Evolutionary conservation across 192 early-diverging fungal genomes (phyloP).

Genomic region (Podila minutissima): DNA sequence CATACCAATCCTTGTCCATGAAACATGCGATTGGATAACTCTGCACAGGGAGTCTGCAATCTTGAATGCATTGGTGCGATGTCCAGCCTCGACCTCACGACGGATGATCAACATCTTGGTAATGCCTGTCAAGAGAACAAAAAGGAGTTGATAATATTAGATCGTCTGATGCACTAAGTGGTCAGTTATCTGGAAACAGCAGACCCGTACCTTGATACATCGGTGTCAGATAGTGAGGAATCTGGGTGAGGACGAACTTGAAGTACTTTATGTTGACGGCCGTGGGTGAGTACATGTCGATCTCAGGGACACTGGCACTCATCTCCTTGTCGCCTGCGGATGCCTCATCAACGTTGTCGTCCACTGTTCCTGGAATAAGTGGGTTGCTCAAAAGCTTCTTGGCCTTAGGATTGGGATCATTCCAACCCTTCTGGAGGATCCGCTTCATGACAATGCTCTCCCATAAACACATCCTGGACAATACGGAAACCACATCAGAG

Average conservation of each 20-base stretch:
- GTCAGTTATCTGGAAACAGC: not conserved
- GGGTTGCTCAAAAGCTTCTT: conserved; percentile 44
- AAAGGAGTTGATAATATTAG: not conserved
- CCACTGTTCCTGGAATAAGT: conserved; percentile 39
- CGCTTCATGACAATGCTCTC: conserved; percentile 70
- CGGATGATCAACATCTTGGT: conserved; percentile 69
- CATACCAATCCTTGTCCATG: conserved; percentile 54
- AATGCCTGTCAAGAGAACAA: conserved; percentile 50
- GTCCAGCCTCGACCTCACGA: conserved; percentile 56
- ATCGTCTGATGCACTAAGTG: too few species aligned
- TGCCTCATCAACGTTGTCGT: conserved; percentile 30
- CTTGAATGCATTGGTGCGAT: conserved; percentile 62
- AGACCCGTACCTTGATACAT: conserved; percentile 69
- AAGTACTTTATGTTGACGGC: conserved; percentile 74
- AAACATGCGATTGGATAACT: conserved; percentile 63
- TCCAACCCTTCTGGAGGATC: conserved; percentile 75
- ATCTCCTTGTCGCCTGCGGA: conserved; percentile 26
- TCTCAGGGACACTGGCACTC: conserved; percentile 17
- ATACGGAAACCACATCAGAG: not conserved
- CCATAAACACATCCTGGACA: conserved; percentile 64
- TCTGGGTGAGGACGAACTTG: conserved; percentile 71
- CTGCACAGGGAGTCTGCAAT: conserved; percentile 68
- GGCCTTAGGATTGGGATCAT: conserved; percentile 54
- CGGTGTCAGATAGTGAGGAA: conserved; percentile 67
- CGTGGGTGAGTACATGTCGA: conserved; percentile 65